A percentile compares a stretch with the other conserved stretches of the same genome.
These are phyloP conservation scores for Myxozyma geophila DNA, from an alignment of 805 yeast species.

Conservation along the genomic window DNA sequence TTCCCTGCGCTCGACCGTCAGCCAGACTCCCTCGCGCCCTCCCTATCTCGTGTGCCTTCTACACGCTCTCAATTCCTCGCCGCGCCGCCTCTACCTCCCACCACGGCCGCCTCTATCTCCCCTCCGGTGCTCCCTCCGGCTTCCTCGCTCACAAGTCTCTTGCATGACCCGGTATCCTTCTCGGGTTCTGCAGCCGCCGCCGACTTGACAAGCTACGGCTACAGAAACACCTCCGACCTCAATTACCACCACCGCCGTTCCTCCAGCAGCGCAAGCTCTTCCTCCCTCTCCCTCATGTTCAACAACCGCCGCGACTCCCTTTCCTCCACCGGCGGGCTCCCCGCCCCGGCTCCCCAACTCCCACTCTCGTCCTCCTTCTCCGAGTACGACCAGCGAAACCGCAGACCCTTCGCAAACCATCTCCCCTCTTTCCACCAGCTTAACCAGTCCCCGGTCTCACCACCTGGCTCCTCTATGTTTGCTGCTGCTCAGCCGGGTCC, in stretches of 20 bases:
- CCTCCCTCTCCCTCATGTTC: neutral
- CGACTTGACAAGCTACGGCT: neutral
- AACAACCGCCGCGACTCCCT: conserved; percentile 10
- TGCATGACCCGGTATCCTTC: neutral
- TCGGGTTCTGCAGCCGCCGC: neutral
- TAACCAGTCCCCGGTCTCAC: conserved; percentile 12
- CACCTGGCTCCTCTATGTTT: conserved; percentile 10
- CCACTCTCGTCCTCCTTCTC: conserved; percentile 12
- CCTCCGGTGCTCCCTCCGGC: conserved; percentile 20
- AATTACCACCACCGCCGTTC: neutral
- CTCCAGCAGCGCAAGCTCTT: conserved; percentile 1
- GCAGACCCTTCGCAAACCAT: conserved; percentile 22
- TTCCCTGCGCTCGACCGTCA: too few species aligned
- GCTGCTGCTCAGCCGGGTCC: neutral
- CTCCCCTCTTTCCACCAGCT: conserved; percentile 32
- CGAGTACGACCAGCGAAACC: conserved; percentile 16
- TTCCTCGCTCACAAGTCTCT: conserved; percentile 12
- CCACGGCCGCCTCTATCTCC: conserved; percentile 7
- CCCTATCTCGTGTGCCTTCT: neutral
- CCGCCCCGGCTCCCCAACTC: neutral
- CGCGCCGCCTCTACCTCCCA: neutral
- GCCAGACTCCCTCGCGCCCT: neutral
- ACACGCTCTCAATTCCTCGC: neutral
- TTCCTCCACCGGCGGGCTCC: conserved; percentile 2
- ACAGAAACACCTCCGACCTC: neutral